Conservation (phyloP, 2,329 filamentous ascomycete species). For the Amylocarpus encephaloides region DNA sequence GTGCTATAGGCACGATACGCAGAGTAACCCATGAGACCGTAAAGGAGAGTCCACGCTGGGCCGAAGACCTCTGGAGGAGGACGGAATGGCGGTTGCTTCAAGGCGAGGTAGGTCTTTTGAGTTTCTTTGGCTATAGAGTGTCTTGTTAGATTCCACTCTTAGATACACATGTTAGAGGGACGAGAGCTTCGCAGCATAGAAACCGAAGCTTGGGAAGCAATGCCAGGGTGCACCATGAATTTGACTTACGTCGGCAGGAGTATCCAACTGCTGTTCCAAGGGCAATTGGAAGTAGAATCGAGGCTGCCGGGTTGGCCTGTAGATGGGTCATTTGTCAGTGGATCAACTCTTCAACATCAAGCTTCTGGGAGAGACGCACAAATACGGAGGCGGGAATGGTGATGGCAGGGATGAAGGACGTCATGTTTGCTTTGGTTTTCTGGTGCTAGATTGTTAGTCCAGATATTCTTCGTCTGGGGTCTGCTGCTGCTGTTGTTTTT, state of each 20-base stretch:
- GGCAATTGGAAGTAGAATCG: constrained; percentile 69
- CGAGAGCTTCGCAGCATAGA: no score
- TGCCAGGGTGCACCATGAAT: no score
- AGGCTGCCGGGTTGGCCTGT: constrained; percentile 56
- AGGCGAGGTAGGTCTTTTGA: constrained; percentile 53
- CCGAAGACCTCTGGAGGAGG: constrained; percentile 58
- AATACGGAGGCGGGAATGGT: constrained; percentile 69
- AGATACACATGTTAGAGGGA: no score
- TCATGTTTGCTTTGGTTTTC: constrained; percentile 47
- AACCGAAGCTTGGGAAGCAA: background rate
- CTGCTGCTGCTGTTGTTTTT: background rate
- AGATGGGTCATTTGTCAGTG: no score
- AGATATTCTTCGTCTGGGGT: background rate
- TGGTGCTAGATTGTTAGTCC: no score
- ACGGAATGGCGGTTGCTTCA: constrained; percentile 61
- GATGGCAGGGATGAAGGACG: constrained; percentile 69
- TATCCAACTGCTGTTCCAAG: constrained; percentile 70
- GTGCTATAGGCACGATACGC: constrained; percentile 68
- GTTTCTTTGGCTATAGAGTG: constrained; percentile 45
- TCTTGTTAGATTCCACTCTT: background rate
- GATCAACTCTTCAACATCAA: no score
- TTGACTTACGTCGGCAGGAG: constrained; percentile 53
- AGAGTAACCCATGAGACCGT: constrained; percentile 80
- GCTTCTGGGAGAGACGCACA: constrained; percentile 6
- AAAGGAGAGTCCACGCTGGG: constrained; percentile 61